Evolutionary conservation across 306 rosid species (phyloP).

Genomic region (Begonia masoniana): DNA sequence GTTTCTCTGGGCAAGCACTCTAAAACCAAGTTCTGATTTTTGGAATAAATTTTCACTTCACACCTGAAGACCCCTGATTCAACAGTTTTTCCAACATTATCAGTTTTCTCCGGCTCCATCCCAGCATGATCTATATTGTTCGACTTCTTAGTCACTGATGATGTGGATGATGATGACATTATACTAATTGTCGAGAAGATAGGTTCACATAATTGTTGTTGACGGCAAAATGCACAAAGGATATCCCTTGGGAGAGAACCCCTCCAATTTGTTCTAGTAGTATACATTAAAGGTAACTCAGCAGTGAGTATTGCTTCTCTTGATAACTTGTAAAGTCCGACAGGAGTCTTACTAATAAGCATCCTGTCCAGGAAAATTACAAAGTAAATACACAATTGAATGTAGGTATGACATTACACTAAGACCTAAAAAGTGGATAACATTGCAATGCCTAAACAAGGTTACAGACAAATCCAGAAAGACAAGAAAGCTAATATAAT

Average conservation of each 20-base stretch:
- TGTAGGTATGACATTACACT: background rate
- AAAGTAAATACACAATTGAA: constrained; percentile 15
- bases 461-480: background rate
- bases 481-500: background rate
- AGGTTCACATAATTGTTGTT: constrained; percentile 72
- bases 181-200: constrained; percentile 25
- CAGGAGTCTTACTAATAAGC: constrained; percentile 72
- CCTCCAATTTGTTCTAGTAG: constrained; percentile 76
- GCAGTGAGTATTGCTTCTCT: constrained; percentile 66
- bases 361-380: constrained; percentile 43
- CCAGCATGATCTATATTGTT: constrained; percentile 29
- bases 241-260: constrained; percentile 78
- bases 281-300: constrained; percentile 61
- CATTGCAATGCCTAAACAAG: background rate
- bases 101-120: constrained; percentile 21
- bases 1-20: constrained; percentile 46
- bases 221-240: constrained; percentile 73
- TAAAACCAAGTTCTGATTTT: constrained; percentile 42
- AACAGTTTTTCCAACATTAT: constrained; percentile 21
- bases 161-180: constrained; percentile 26
- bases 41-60: constrained; percentile 51
- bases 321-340: constrained; percentile 77
- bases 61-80: constrained; percentile 43
- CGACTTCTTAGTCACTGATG: constrained; percentile 34
- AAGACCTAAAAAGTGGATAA: background rate